These are phyloP conservation scores for Vicia faba DNA, from an alignment of 306 rosid genomes.

Conservation along the genomic window DNA sequence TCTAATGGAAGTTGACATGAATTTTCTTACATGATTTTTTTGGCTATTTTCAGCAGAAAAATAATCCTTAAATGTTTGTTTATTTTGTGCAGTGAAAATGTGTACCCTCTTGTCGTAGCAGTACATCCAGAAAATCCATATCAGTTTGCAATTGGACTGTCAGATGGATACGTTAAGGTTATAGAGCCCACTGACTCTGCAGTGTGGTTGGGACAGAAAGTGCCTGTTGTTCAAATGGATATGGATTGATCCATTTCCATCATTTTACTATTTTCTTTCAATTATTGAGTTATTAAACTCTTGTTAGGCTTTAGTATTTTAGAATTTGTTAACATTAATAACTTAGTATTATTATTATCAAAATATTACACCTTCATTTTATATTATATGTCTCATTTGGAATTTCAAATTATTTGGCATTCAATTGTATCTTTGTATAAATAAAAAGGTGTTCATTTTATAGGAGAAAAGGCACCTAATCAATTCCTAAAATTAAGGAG, in stretches of 20 bases:
- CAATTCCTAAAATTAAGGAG: too few species aligned
- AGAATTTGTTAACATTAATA: too few species aligned
- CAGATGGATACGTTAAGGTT: constrained; percentile 61
- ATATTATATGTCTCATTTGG: too few species aligned
- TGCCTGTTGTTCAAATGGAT: background rate
- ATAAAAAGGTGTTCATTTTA: too few species aligned
- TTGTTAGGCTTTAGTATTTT: constrained; percentile 35
- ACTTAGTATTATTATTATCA: too few species aligned
- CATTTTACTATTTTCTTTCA: constrained; percentile 8
- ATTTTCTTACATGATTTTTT: background rate
- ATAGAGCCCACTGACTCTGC: constrained; percentile 35
- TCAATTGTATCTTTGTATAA: too few species aligned
- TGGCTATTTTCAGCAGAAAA: background rate
- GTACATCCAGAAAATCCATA: constrained; percentile 66
- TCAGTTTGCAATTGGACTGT: constrained; percentile 71
- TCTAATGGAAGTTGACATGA: background rate
- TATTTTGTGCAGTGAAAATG: constrained; percentile 50
- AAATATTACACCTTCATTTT: too few species aligned
- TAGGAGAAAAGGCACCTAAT: too few species aligned
- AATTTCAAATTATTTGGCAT: too few species aligned
- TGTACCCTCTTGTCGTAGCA: constrained; percentile 56
- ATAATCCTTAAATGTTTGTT: background rate
- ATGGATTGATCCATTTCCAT: constrained; percentile 27
- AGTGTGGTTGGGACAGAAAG: constrained; percentile 21
- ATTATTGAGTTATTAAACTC: background rate